These are phyloP conservation scores for Solanum sparsipilum DNA, from an alignment of 257 asterid species.

Conservation along the genomic window DNA sequence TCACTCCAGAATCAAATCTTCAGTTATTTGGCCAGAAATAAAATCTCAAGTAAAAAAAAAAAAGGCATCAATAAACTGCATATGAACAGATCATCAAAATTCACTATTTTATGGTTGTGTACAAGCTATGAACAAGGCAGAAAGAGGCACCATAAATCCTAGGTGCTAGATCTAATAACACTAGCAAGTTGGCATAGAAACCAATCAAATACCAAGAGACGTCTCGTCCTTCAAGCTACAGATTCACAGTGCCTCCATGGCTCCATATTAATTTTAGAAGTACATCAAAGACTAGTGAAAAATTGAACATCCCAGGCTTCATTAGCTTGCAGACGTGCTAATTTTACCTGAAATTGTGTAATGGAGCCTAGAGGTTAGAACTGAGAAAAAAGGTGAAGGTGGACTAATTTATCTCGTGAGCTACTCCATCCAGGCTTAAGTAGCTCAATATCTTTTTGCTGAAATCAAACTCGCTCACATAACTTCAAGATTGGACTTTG, in stretches of 20 bases:
- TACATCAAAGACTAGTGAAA: background rate
- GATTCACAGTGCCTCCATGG: background rate
- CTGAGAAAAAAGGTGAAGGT: background rate
- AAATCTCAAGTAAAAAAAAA: background rate
- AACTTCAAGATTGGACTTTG: background rate
- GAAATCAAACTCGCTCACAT: background rate
- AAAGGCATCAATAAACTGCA: background rate
- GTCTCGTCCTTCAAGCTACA: background rate
- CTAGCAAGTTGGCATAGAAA: background rate
- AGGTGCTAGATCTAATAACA: background rate
- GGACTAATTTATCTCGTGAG: background rate
- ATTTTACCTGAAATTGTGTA: background rate
- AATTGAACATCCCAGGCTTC: background rate
- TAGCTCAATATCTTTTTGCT: background rate
- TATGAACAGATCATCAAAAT: background rate
- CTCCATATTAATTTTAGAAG: background rate
- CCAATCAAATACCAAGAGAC: background rate
- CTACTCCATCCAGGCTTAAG: background rate
- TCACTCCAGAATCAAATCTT: background rate
- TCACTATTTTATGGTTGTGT: background rate
- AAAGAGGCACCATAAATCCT: background rate
- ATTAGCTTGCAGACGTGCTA: background rate
- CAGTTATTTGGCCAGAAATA: background rate
- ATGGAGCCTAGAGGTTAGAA: background rate
- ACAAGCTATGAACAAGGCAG: background rate